Evolutionary conservation across 331 rosid genomes (phyloP).

Genomic region (Quercus tomentella): DNA sequence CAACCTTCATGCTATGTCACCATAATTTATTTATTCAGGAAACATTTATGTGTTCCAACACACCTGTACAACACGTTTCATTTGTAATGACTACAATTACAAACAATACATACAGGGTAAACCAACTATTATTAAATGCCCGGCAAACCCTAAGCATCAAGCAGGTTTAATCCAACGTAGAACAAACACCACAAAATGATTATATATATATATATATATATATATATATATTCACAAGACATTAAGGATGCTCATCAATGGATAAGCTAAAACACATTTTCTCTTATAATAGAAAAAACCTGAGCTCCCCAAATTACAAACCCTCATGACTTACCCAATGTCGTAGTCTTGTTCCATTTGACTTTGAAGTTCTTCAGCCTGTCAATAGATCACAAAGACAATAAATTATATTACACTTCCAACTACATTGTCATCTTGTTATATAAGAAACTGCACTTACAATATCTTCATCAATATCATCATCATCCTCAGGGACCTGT

Average conservation of each 20-base stretch:
- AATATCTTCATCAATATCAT: conserved; percentile 50
- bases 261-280: neutral
- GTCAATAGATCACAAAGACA: conserved; percentile 9
- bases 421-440: neutral
- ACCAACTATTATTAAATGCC: neutral
- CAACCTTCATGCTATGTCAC: neutral
- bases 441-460: conserved; percentile 31
- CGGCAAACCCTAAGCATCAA: neutral
- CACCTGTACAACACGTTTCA: neutral
- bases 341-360: conserved; percentile 67
- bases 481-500: conserved; percentile 53
- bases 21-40: neutral
- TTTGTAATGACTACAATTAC: neutral
- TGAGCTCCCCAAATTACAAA: too few relatives aligned
- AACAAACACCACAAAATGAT: neutral
- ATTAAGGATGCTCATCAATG: neutral
- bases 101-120: neutral
- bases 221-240: neutral
- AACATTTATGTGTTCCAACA: neutral
- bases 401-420: conserved; percentile 2
- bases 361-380: conserved; percentile 63
- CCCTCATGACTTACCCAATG: conserved; percentile 43
- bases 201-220: neutral
- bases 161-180: neutral
- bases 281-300: neutral